Conservation (phyloP, 2,329 filamentous ascomycete species). For the Diplocarpon mali region DNA sequence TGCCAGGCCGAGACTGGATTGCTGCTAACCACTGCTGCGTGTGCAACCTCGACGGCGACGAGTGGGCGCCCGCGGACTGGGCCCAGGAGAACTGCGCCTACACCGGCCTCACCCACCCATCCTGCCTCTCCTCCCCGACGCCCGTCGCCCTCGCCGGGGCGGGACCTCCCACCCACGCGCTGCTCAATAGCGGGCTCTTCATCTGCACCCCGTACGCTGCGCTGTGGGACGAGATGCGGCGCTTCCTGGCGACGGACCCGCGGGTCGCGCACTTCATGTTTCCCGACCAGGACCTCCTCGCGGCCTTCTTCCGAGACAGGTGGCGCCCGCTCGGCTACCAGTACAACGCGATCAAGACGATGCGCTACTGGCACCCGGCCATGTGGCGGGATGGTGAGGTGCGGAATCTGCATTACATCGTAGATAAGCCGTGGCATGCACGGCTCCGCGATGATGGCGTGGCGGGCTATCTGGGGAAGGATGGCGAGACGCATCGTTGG, state of each 20-base stretch:
- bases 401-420: constrained; percentile 48
- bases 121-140: constrained; percentile 22
- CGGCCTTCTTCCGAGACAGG: constrained; percentile 38
- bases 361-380: constrained; percentile 40
- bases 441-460: constrained; percentile 29
- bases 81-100: constrained; percentile 43
- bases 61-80: constrained; percentile 67
- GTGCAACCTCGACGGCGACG: constrained; percentile 65
- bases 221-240: constrained; percentile 27
- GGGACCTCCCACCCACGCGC: constrained; percentile 30
- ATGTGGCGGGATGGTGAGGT: constrained; percentile 46
- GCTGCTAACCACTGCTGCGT: constrained; percentile 74
- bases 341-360: constrained; percentile 52
- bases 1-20: constrained; percentile 59
- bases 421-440: constrained; percentile 49
- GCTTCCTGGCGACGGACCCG: constrained; percentile 11
- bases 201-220: constrained; percentile 37
- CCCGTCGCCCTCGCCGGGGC: constrained; percentile 22
- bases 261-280: constrained; percentile 34
- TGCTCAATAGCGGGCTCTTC: constrained; percentile 42
- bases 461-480: constrained; percentile 32
- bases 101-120: constrained; percentile 33
- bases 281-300: constrained; percentile 46
- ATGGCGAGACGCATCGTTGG: constrained; percentile 42
- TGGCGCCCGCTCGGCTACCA: constrained; percentile 46